Base-by-base conservation (phyloP, 2,329 filamentous ascomycete species). In the Fusarium sterilihyphosum region DNA sequence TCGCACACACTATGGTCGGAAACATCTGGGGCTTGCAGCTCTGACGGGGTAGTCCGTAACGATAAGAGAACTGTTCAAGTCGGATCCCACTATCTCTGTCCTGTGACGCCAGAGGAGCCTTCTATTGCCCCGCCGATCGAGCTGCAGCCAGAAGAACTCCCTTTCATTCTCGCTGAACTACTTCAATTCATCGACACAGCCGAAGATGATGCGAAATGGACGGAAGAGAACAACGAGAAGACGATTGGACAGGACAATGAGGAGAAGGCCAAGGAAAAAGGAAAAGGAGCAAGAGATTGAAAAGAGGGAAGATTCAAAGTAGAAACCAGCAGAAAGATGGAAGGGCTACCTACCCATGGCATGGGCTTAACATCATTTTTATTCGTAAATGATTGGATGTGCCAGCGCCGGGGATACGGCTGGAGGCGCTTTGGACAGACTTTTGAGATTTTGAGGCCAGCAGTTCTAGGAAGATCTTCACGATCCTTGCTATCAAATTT, bases 61-160 rank as follows among this genome's bases (percentile, higher is more conserved):
- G 76, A 78, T 37, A 77, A 77, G 70, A 79, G 78, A 65, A 70
- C 70, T 24, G 59, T 81, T 37, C 77, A 74, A 56, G 41, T 74
- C 10, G 73, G 69, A 44, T 66, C 64, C 37, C 64, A 65, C n/a
- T 74, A 73, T 38, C 63, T 82, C 22, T 64, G 69, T 26, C 71
- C 80, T 16, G 67, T 78, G 11, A 57, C 71, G 1, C 47, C 43
- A 18, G 11, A 43, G 8, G 60, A 73, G 18, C 14, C 63, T 35
- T 59, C 63, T 33, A 33, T 50, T 18, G 35, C n/a, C n/a, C 56
- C 63, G 10, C 22, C 53, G n/a, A 29, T 56, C 22, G 67, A 75
- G 50, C 33, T 72, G 29, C 47, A 53, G 26, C 17, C 57, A 16
- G 56, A 69, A 1, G 74, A 76, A 20, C 40, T 73, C 24, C 67